Base-by-base conservation (phyloP, 2,329 filamentous ascomycete species). In the Sporothrix brasiliensis region DNA sequence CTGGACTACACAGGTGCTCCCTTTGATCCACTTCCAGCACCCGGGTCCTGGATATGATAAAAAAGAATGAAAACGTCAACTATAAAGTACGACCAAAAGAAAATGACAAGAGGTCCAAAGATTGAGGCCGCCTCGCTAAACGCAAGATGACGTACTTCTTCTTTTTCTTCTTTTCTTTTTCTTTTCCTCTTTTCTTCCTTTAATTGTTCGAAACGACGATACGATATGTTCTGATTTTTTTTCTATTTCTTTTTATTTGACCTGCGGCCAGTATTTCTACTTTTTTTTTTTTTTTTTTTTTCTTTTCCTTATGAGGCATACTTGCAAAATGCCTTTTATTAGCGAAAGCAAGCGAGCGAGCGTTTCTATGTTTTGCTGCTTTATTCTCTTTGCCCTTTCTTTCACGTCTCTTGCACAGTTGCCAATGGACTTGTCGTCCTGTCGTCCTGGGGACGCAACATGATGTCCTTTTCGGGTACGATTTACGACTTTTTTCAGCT, bases 1-100 rank as follows among this genome's bases (percentile, higher is more conserved):
- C 67, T 66, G 52, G 72, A 73, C 11, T 72, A 72, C 49, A 21
- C 70, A 2, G 19, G 27, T 7, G 61, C 71, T 24, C 68, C 70
- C 3, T 72, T 72, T 68, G 68, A 52, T 1, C 70, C 68, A 19
- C 50, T 30, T 47, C 60, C 67, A n/a, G 14, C 58, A 58, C 34
- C 24, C 21, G 21, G 50, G 39, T 47, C n/a, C 19, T 50, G 50
- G 50, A 53, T 54, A 24, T 61, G 41, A 44, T 44, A 16, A 16
- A 13, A 44, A 16, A 1, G 41, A 61, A 14, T n/a, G 47, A 52
- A 19, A 21, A 9, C 21, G 16, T 6, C 16, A 11, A 11, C 49
- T 11, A 50, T 14, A 7, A 52, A 49, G 13, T 41, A 52, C 34
- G 58, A 50, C 24, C 34, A 49, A 50, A 66, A 27, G 13, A 66